Base-by-base conservation (phyloP, 805 yeast species). In the Yarrowia sp. region DNA sequence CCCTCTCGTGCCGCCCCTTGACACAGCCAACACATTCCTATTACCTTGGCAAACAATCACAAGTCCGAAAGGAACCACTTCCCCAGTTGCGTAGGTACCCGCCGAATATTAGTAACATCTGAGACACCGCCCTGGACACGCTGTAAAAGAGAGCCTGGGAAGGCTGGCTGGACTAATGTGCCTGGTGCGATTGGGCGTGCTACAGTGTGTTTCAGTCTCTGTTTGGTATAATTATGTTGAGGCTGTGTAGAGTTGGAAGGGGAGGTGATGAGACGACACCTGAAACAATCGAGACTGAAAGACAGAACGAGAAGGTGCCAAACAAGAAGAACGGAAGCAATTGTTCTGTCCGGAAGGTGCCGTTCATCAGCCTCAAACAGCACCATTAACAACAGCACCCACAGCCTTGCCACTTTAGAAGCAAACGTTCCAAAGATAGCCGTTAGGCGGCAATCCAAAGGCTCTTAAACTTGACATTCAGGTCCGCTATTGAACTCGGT, bases 391-490 rank as follows among this genome's bases (percentile, higher is more conserved):
- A 12, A 36, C 38, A 2, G 38, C 8, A 10, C 8, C 8, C 38
- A 12, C 38, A 12, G 12, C 5, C 38, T 36, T 9, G 13, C 13
- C 13, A 17, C 24, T 17, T 43, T 19, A 20, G 14, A n/a, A 43
- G 47, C 47, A 43, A 24, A 43, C 47, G 47, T 43, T 43, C 24
- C 20, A 43, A 43, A 43, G 47, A 43, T 9, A 12, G 47, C 47
- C 47, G 47, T 43, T 43, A 30, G 17, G 24, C 13, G 30, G 10
- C 38, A 36, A 36, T 36, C 13, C 47, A 43, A 17, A 17, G 17
- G 47, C 19, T 20, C 13, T 43, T 43, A 17, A 20, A 19, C 17
- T 43, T 43, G 47, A 43, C 13, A 43, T 43, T 7, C 47, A 19
- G 46, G 20, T 42, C 17, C 43, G 30, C 30, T 24, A 7, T 24